Evolutionary conservation across 2,329 filamentous ascomycete species (phyloP).

Genomic region (Leptographium galeiforme): DNA sequence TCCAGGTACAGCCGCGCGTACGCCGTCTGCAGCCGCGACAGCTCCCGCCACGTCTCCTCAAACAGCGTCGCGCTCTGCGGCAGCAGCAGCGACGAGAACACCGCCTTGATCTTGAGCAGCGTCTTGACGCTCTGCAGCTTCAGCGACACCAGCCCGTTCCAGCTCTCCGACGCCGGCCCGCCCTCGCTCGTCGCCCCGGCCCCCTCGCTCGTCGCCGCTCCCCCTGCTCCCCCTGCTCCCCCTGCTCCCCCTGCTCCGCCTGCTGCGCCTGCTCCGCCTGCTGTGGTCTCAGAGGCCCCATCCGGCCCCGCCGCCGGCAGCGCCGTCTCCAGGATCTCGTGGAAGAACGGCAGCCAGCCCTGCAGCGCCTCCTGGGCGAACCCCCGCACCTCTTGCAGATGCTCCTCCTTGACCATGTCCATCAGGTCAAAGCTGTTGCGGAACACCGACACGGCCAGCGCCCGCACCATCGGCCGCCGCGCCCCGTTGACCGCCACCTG

Average conservation of each 20-base stretch:
- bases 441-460: constrained; percentile 82
- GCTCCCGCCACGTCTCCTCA: constrained; percentile 77
- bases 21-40: constrained; percentile 55
- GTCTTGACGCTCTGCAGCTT: constrained; percentile 94
- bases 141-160: constrained; percentile 71
- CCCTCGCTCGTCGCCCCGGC: constrained; percentile 6
- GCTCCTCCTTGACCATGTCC: constrained; percentile 92
- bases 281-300: constrained; percentile 11
- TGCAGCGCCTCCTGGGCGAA: constrained; percentile 80
- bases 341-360: constrained; percentile 84
- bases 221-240: no score
- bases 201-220: no score
- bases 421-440: constrained; percentile 85
- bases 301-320: constrained; percentile 52
- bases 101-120: constrained; percentile 71
- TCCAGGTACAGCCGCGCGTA: constrained; percentile 80
- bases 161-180: constrained; percentile 42
- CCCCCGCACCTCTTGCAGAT: constrained; percentile 69
- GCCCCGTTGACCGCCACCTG: constrained; percentile 65
- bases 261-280: no score
- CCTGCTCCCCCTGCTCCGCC: no score
- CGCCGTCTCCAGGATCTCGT: constrained; percentile 59
- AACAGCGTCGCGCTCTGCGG: constrained; percentile 76
- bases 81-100: constrained; percentile 71
- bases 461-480: constrained; percentile 63